Evolutionary conservation across 2,329 filamentous ascomycete species (phyloP).

Genomic region (Colletotrichum acutatum): DNA sequence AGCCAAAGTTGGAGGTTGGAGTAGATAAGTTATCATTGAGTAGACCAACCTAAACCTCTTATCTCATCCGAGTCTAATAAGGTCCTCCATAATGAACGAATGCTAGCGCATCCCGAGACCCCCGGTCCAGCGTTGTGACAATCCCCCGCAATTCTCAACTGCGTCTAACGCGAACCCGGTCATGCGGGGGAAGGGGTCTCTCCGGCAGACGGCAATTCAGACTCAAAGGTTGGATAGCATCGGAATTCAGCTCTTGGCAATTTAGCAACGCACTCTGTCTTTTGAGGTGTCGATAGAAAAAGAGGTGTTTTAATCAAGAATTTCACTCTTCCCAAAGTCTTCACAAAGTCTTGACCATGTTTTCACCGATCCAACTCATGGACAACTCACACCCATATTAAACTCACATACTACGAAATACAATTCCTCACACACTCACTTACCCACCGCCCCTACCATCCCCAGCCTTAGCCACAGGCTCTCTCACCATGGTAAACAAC

Average conservation of each 20-base stretch:
- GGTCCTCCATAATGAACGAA: too few relatives aligned
- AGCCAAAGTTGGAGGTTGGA: too few relatives aligned
- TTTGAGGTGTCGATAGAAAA: too few relatives aligned
- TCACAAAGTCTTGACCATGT: too few relatives aligned
- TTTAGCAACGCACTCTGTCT: too few relatives aligned
- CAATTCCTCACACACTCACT: not conserved
- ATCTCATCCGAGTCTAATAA: too few relatives aligned
- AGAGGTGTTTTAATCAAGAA: too few relatives aligned
- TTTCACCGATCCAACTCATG: too few relatives aligned
- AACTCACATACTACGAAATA: not conserved
- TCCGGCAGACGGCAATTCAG: not conserved
- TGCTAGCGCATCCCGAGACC: not conserved
- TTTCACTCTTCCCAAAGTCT: too few relatives aligned
- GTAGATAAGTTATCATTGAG: too few relatives aligned
- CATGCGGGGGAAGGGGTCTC: not conserved
- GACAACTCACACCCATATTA: not conserved
- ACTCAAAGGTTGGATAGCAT: not conserved
- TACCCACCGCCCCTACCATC: not conserved
- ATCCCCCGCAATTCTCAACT: not conserved
- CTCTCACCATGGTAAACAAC: conserved; percentile 60
- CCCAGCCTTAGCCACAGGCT: conserved; percentile 41
- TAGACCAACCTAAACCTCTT: too few relatives aligned
- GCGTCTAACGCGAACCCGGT: not conserved
- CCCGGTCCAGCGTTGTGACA: not conserved
- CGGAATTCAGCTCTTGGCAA: not conserved